Evolutionary conservation across 1,139 yeast genomes (phyloP), one percentile per base, ranked within the genome.

Genomic region (Blastobotrys proliferans): DNA sequence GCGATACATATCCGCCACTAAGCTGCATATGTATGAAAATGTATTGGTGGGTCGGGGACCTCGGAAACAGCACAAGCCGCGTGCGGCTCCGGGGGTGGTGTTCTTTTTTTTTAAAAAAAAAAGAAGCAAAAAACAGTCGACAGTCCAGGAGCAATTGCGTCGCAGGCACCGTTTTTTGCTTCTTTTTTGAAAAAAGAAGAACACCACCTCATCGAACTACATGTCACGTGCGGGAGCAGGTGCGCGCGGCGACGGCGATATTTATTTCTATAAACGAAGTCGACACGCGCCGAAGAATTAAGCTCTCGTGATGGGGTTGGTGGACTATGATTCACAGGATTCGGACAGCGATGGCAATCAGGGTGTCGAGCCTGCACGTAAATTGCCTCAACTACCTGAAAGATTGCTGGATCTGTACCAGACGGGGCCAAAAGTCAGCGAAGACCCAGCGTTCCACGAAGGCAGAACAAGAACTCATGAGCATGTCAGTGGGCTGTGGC

Each of bases 401-500:
- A 36, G 52, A 18, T 60, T 63, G 44, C 50, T 53, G 24, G 58
- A 60, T 39, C 43, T 52, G 11, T 62, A 59, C 45, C 47, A 52
- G 24, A 47, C 58, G 20, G 47, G 46, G 17, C 62, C 62, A 5
- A 38, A 56, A 31, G 38, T 51, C 33, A 36, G 48, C 19, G 48
- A 49, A 13, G 53, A 49, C 27, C 55, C 60, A 6, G 50, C 41
- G 20, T 51, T 59, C 40, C 64, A 62, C 38, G 42, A 49, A 5
- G 64, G 65, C 5, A 48, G 57, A 6, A 39, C 39, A 16, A 47
- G 67, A 14, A 47, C 53, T 2, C 18, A 51, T 13, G 54, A 53
- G 1, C 67, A 63, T 42, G 52, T 49, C 10, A 53, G 50, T 1
- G 67, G 67, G 4, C 38, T 44, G 18, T 63, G 66, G 65, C 67